A percentile compares a stretch with the other conserved stretches of the same genome.
These are phyloP conservation scores for Xylaria sp. DNA, from an alignment of 2,329 filamentous ascomycete genomes.

Conservation along the genomic window DNA sequence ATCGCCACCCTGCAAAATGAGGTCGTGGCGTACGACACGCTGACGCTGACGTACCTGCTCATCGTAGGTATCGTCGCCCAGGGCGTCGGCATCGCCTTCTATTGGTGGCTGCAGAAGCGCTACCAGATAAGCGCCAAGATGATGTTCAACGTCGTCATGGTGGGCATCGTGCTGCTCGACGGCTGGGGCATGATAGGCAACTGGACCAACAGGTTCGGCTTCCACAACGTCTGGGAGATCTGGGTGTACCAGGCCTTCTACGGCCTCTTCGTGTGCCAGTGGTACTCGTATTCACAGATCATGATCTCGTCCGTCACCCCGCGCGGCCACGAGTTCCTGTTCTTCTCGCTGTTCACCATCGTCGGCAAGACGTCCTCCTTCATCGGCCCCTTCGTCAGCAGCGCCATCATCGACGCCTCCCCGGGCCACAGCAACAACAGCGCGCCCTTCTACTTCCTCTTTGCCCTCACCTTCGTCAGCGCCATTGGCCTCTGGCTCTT, in stretches of 20 bases:
- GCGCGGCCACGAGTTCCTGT: constrained; percentile 74
- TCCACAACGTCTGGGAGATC: constrained; percentile 58
- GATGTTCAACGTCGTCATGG: constrained; percentile 74
- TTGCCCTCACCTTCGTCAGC: constrained; percentile 66
- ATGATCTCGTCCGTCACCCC: constrained; percentile 77
- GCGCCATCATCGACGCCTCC: constrained; percentile 73
- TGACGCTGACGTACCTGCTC: constrained; percentile 72
- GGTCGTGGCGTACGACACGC: constrained; percentile 71
- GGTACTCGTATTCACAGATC: constrained; percentile 77
- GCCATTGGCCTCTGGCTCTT: constrained; percentile 63
- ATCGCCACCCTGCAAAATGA: constrained; percentile 72
- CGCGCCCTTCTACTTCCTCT: constrained; percentile 74
- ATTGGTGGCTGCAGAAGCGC: constrained; percentile 70
- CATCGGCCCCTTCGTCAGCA: constrained; percentile 74
- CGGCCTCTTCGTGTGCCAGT: constrained; percentile 73
- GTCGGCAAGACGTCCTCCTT: constrained; percentile 75
- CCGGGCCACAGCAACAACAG: constrained; percentile 64
- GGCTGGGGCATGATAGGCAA: constrained; percentile 60
- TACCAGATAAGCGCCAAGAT: constrained; percentile 70
- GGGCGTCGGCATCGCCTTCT: constrained; percentile 68
- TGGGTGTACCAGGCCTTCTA: constrained; percentile 65
- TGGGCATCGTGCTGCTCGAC: constrained; percentile 69
- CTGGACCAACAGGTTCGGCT: constrained; percentile 57
- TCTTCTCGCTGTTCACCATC: constrained; percentile 76
- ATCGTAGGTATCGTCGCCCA: constrained; percentile 73